These are phyloP conservation scores for Arabis hirsuta DNA, from an alignment of 345 rosid genomes.

Conservation along the genomic window DNA sequence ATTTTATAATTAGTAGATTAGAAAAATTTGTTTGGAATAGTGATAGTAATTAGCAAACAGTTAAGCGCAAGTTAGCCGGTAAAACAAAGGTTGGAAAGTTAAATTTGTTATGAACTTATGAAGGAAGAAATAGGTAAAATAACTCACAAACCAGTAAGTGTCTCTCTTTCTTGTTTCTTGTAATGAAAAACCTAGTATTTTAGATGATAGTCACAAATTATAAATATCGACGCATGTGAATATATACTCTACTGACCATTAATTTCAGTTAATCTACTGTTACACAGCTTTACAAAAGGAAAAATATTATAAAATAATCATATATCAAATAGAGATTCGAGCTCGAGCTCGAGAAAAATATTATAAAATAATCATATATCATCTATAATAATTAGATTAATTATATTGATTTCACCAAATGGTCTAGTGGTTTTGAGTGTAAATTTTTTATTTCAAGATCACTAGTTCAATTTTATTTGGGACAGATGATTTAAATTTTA, in stretches of 20 bases:
- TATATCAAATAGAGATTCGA: background rate
- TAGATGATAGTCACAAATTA: background rate
- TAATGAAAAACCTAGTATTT: background rate
- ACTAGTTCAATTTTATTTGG: too few relatives aligned
- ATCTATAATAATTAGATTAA: too few relatives aligned
- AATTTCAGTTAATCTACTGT: background rate
- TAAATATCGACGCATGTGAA: slow-evolving; percentile 2
- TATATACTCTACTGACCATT: slow-evolving; percentile 10
- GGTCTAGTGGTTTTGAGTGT: too few relatives aligned
- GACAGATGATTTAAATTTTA: too few relatives aligned
- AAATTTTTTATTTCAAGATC: too few relatives aligned
- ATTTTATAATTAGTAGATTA: background rate
- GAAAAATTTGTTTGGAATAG: background rate
- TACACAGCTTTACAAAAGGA: slow-evolving; percentile 6
- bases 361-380: too few relatives aligned
- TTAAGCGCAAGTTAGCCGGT: background rate
- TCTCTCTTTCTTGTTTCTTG: background rate
- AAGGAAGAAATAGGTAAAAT: background rate
- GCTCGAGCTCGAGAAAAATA: too few relatives aligned
- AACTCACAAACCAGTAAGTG: too few relatives aligned
- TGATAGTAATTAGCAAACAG: background rate
- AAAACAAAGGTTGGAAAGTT: background rate
- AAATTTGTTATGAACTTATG: background rate
- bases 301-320: background rate
- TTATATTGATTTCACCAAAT: too few relatives aligned